Base-by-base conservation (phyloP, 2,329 filamentous ascomycete species). In the Colletotrichum navitas region DNA sequence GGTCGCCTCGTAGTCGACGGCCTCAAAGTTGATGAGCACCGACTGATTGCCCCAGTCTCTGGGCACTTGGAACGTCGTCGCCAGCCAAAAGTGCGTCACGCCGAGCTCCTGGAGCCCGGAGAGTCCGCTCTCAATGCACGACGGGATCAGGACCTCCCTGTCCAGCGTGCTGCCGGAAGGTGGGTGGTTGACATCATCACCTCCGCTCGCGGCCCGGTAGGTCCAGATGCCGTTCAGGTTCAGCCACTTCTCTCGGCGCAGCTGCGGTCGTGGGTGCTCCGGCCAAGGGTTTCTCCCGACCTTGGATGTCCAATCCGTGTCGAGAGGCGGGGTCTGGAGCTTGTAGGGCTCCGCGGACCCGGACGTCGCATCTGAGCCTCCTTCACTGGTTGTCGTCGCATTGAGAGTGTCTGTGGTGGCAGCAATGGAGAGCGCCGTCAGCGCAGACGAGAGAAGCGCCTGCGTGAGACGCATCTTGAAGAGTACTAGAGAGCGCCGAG, bases 221-320 rank as follows among this genome's bases (percentile, higher is more conserved):
- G 85, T 86, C 88, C 88, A 90, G 5, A 90, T 83, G 0, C 88
- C 88, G 68, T 90, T 90, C 7, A 90, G 80, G 55, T 82, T 88
- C 77, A 86, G 80, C 88, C 88, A 90, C 3, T 86, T 80, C 5
- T 86, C 80, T 5, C 88, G 85, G 45, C 84, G 83, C 11, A 90
- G 83, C 74, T 86, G 87, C 3, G 88, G 88, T 0, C 88, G 85
- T 12, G 88, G 88, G 73, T 90, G 84, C 60, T 90, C 86, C 1
- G 86, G 86, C 88, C 88, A 89, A 0, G 87, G 86, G 49, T 85
- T 79, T 1, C 81, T 87, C 43, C 87, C 87, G 26, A 88, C 85
- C 6, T 83, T 79, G 66, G 82, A 78, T 1, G 87, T 89, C 87
- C 87, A 89, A 11, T 83, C 81, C 2, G 85, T 88, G 72, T 85